phyloP scores from a whole-genome alignment of 1,139 yeast species.

The Lodderomyces parapsilosis region DNA sequence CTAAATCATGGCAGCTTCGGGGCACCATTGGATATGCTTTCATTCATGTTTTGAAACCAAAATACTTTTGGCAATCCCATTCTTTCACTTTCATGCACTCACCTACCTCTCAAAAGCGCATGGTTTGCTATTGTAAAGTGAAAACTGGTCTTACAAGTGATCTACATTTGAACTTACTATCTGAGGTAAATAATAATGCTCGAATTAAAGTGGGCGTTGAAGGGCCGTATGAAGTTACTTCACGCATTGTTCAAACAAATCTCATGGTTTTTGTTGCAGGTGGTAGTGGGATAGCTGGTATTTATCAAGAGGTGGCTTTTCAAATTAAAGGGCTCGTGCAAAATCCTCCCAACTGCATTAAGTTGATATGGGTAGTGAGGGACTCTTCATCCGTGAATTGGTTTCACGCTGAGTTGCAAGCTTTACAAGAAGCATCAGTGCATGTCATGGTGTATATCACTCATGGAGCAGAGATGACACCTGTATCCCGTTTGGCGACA shows the following conservation, averaged over 20 bases:
- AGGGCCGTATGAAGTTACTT: constrained; percentile 42
- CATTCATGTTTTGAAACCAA: constrained; percentile 40
- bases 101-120: constrained; percentile 16
- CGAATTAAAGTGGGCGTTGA: constrained; percentile 35
- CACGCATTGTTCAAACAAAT: constrained; percentile 29
- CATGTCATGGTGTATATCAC: constrained; percentile 33
- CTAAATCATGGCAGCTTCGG: constrained; percentile 36
- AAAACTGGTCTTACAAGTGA: constrained; percentile 40
- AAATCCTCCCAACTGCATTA: too few species aligned
- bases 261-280: constrained; percentile 45
- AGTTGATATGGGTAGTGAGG: constrained; percentile 22
- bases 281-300: constrained; percentile 46
- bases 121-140: constrained; percentile 32
- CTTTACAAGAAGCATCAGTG: constrained; percentile 23
- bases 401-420: constrained; percentile 33
- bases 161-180: constrained; percentile 28
- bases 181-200: constrained; percentile 26
- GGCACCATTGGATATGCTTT: constrained; percentile 54
- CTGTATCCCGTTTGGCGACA: too few species aligned
- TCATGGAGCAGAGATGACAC: too few species aligned
- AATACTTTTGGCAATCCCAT: constrained; percentile 45
- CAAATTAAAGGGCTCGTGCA: constrained; percentile 8
- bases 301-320: constrained; percentile 36
- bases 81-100: constrained; percentile 30
- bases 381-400: constrained; percentile 31